Base-by-base conservation (phyloP, 768 basidiomycete genomes). In the Leccinellum luteum region DNA sequence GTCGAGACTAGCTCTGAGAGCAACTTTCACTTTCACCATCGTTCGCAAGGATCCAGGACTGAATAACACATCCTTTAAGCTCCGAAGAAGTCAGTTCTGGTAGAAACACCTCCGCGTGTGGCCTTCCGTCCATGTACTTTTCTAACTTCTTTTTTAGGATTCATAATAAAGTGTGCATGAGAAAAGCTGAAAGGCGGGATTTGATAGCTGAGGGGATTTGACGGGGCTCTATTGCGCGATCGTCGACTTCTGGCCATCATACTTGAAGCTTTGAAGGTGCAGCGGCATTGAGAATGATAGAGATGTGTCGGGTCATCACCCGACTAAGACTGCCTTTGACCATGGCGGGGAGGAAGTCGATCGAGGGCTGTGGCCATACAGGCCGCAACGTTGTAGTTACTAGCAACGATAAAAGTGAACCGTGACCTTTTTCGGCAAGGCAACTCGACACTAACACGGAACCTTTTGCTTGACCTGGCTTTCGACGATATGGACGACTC, bases 401-500 rank as follows among this genome's bases (percentile, higher is more conserved):
- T n/a, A n/a, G n/a, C n/a, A n/a, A n/a, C n/a, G n/a, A n/a, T n/a
- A n/a, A n/a, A n/a, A n/a, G n/a, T n/a, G n/a, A n/a, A n/a, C n/a
- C n/a, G n/a, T n/a, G n/a, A n/a, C 45, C 59, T 23, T 61, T 65
- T 65, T 56, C 9, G 54, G 63, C 6, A 55, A 41, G 25, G 32
- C 6, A 34, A 48, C 27, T 25, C 25, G 27, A 50, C 48, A n/a
- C 52, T 14, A 17, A 50, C 48, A n/a, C 52, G 28, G 38, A 53
- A 27, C 34, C 43, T 30, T 56, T 52, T 32, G 12, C 32, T 28
- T 9, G 4, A 48, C 13, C 49, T 7, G 15, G 23, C 12, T 30
- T 32, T n/a, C n/a, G 27, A 27, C 32, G 30, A 17, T 54, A 87
- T 85, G 85, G 79, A 85, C 67, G 82, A 85, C 64, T 70, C 79